Evolutionary conservation across 2,329 filamentous ascomycete species (phyloP), one percentile per base, ranked within the genome.

Genomic region (Beauveria medogensis): DNA sequence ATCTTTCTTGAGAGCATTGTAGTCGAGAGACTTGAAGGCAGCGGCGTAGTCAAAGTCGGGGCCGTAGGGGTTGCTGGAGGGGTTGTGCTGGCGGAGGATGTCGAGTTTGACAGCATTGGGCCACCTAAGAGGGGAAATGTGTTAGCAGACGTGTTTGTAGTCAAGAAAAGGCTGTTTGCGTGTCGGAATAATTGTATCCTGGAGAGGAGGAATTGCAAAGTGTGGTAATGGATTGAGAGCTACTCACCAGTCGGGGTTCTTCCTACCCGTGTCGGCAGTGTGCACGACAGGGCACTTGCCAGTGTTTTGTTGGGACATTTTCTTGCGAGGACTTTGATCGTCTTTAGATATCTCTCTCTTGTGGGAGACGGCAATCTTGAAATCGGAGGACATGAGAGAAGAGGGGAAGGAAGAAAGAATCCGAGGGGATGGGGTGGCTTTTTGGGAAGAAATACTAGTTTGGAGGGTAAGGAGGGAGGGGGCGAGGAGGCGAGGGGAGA

Each of bases 1-100:
- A 70, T 92, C 89, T 75, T 89, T 86, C 84, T 92, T 92, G 67
- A 92, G 74, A 28, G 75, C 87, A 63, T 81, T 76, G 69, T 89
- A 90, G 75, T 90, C 85, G 65, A 44, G 78, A 68, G 75, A 84
- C 77, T 88, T 87, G 79, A 92, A 91, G 34, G 87, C 88, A 30
- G 81, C 77, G 20, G 81, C 80, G 74, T 92, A 92, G 77, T 91
- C 83, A 69, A 91, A 90, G 66, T 88, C 83, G 64, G 80, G 76
- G 68, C 75, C 80, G 65, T 85, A 71, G 0, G 89, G 89, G 73
- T 89, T 88, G 64, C 82, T 82, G 62, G 79, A 76, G 24, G 79
- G 69, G 41, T 81, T 84, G 71, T 90, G 82, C 75, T 91, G 89
- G 69, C 89, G 88, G 58, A 92, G 82, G 68, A 91, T 86, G 76